These are phyloP conservation scores for Apophysomyces trapeziformis DNA, from an alignment of 371 early-diverging fungal species.

Conservation along the genomic window DNA sequence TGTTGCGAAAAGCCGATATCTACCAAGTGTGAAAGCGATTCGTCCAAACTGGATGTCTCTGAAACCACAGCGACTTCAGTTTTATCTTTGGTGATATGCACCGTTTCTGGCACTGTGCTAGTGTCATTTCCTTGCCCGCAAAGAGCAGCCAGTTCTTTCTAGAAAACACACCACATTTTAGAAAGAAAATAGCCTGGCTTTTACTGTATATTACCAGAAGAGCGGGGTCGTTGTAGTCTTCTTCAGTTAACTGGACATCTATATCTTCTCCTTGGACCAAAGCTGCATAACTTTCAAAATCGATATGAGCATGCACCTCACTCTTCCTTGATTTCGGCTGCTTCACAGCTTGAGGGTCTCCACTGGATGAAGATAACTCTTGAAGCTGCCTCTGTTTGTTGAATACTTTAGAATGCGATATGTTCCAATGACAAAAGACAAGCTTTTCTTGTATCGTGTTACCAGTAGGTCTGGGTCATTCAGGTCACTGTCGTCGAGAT, in stretches of 20 bases:
- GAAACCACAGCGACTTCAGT: not conserved
- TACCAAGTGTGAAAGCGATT: slow-evolving; percentile 20
- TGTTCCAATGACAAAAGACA: not conserved
- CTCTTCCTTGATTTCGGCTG: not conserved
- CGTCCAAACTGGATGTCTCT: not conserved
- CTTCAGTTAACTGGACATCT: slow-evolving; percentile 45
- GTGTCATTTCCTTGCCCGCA: not conserved
- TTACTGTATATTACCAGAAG: slow-evolving; percentile 37
- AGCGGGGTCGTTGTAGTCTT: slow-evolving; percentile 43
- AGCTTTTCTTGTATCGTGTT: slow-evolving; percentile 5
- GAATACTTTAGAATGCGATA: not conserved
- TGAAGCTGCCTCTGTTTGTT: slow-evolving; percentile 43
- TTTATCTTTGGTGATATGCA: not conserved
- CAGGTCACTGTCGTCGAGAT: slow-evolving; percentile 36
- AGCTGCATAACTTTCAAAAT: slow-evolving; percentile 43
- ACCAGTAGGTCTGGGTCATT: slow-evolving; percentile 57
- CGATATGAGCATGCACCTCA: slow-evolving; percentile 22
- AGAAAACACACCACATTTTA: not conserved
- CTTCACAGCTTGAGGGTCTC: not conserved
- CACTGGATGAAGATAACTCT: slow-evolving; percentile 30
- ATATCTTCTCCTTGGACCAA: slow-evolving; percentile 43
- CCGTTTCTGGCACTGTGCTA: not conserved
- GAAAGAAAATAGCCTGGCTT: not conserved
- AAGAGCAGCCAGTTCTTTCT: not conserved
- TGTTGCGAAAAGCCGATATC: slow-evolving; percentile 39